phyloP scores from a whole-genome alignment of 805 yeast genomes.

The Yamadazyma akitaensis region DNA sequence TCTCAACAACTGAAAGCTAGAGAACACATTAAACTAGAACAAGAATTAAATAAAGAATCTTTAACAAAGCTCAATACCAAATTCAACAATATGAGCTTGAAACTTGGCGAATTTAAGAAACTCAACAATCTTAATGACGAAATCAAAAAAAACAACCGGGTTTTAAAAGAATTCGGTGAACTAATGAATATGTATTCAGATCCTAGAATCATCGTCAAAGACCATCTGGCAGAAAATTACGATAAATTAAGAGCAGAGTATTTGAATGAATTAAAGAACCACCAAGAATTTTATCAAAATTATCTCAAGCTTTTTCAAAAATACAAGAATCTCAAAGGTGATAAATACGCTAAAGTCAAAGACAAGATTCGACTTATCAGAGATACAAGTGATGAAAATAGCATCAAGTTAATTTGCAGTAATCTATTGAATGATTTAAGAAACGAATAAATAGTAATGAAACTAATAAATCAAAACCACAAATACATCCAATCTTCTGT shows the following conservation, averaged over 20 bases:
- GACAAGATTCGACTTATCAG: conserved; percentile 19
- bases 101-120: conserved; percentile 5
- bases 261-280: conserved; percentile 25
- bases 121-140: conserved; percentile 8
- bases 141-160: conserved; percentile 12
- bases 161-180: conserved; percentile 20
- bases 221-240: conserved; percentile 12
- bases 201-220: not conserved
- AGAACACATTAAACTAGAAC: conserved; percentile 7
- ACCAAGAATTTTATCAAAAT: conserved; percentile 27
- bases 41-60: conserved; percentile 10
- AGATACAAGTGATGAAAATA: conserved; percentile 20
- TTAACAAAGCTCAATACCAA: conserved; percentile 12
- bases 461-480: not conserved
- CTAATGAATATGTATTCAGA: conserved; percentile 18
- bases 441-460: not conserved
- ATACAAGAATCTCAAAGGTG: conserved; percentile 19
- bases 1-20: not conserved
- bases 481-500: not conserved
- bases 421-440: conserved; percentile 19
- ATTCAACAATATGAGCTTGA: conserved; percentile 6
- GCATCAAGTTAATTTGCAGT: conserved; percentile 20
- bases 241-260: conserved; percentile 23
- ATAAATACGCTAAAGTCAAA: conserved; percentile 6
- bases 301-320: conserved; percentile 28